Base-by-base conservation (phyloP, 805 yeast species). In the Wickerhamomyces sydowiorum region DNA sequence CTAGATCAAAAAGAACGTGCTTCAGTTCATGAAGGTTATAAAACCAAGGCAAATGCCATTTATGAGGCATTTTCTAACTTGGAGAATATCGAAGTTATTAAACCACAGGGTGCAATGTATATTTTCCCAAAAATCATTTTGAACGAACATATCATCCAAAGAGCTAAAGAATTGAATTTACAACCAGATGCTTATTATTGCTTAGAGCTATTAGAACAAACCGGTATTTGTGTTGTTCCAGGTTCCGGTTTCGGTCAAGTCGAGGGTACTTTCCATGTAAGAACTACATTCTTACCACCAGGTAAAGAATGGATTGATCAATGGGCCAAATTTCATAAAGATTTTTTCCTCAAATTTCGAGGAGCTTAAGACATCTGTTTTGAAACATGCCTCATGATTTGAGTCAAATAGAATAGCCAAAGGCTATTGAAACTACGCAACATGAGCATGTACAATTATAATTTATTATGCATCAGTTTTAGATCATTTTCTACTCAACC, bases 31-130 rank as follows among this genome's bases (percentile, higher is more conserved):
- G 58, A 71, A 27, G 76, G 84, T 19, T 73, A 93, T 48, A 64
- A 70, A 44, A 53, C 65, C 25, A 80, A 97, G 57, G 82, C 97
- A 14, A 57, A 65, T 12, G 61, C 69, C 38, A 70, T 93, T 39
- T 84, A 78, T 57, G 64, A 75, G 15, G 86, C 96, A 0, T 91
- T 93, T 66, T 63, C 70, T 41, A 59, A 73, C 30, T 78, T 93
- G 85, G 86, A 84, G 47, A 95, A 91, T 48, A 83, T 93, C 38
- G 65, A 75, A 21, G 90, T 97, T 64, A 88, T 87, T 65, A 76
- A 77, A 50, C 98, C 99, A 35, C 79, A 84, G 69, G 99, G 99
- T 51, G 97, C 99, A 33, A 91, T 93, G 99, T 93, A 93, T 65
- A 70, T 93, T 46, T 93, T 88, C 78, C 99, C 99, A 36, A 73